A percentile compares a stretch with the other conserved stretches of the same genome.
Evolutionary conservation across 2,329 filamentous ascomycete species (phyloP).

Genomic region (Stagonosporopsis rhizophila): DNA sequence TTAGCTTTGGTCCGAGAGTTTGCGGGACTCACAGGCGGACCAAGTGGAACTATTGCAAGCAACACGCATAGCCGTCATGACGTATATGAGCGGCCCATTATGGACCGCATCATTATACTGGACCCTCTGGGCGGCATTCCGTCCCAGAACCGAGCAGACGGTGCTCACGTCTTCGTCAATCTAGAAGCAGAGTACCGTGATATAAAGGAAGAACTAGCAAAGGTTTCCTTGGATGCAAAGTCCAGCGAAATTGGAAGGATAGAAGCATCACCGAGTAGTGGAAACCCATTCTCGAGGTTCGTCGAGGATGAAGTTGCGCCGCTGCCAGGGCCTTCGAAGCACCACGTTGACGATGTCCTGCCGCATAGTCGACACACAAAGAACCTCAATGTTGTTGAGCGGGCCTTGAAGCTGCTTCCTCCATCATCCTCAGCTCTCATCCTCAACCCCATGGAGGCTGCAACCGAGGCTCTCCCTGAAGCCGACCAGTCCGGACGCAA

Average conservation of each 20-base stretch:
- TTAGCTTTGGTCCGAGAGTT: conserved; percentile 80
- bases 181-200: conserved; percentile 84
- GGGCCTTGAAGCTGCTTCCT: conserved; percentile 77
- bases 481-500: conserved; percentile 57
- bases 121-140: conserved; percentile 89
- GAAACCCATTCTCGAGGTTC: conserved; percentile 56
- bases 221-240: conserved; percentile 25
- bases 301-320: conserved; percentile 39
- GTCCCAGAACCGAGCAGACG: conserved; percentile 63
- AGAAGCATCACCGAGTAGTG: conserved; percentile 34
- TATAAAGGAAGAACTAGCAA: conserved; percentile 68
- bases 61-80: conserved; percentile 18
- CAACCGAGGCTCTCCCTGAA: conserved; percentile 55
- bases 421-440: conserved; percentile 86
- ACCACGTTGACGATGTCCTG: conserved; percentile 23
- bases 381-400: conserved; percentile 76
- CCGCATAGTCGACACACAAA: conserved; percentile 60
- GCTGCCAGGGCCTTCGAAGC: conserved; percentile 21
- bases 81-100: conserved; percentile 47
- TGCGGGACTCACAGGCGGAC: conserved; percentile 63
- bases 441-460: conserved; percentile 84
- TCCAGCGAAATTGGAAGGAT: conserved; percentile 14
- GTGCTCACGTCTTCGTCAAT: conserved; percentile 86
- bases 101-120: conserved; percentile 88
- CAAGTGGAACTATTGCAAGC: conserved; percentile 14